phyloP scores from a whole-genome alignment of 805 yeast species.

The Candida railenensis region DNA sequence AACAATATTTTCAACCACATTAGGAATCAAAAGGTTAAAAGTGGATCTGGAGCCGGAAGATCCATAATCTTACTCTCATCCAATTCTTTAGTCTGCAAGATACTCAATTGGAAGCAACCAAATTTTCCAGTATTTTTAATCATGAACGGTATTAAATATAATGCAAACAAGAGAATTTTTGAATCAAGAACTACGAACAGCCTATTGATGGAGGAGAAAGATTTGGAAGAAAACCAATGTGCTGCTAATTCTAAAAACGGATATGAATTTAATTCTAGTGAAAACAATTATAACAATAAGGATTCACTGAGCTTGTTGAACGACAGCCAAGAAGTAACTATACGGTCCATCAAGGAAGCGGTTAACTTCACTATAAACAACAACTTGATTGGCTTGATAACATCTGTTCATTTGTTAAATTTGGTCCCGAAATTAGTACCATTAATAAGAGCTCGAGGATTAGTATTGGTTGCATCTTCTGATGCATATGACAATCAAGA shows the following conservation, averaged over 20 bases:
- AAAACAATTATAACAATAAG: conserved; percentile 6
- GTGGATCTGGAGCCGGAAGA: conserved; percentile 35
- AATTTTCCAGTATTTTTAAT: conserved; percentile 91
- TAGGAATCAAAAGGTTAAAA: conserved; percentile 39
- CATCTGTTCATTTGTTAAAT: conserved; percentile 66
- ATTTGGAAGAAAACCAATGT: conserved; percentile 1
- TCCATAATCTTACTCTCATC: conserved; percentile 82
- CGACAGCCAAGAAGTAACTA: conserved; percentile 38
- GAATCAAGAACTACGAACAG: conserved; percentile 44
- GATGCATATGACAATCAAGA: conserved; percentile 28
- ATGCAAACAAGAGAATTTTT: conserved; percentile 22
- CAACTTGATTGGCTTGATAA: conserved; percentile 80
- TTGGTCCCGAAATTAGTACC: conserved; percentile 76
- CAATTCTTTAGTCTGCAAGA: conserved; percentile 88
- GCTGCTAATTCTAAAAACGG: neutral
- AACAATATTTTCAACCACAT: conserved; percentile 75
- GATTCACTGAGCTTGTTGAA: conserved; percentile 16
- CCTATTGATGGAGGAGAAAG: conserved; percentile 26
- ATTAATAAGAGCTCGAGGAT: conserved; percentile 74
- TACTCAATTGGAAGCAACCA: conserved; percentile 97
- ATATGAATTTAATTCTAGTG: neutral
- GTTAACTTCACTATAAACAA: conserved; percentile 76
- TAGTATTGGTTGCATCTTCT: conserved; percentile 74
- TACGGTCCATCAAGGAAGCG: conserved; percentile 78
- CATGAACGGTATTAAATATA: conserved; percentile 61